These are phyloP conservation scores for Phytopythium vexans DNA, from an alignment of 352 stramenopile genomes.

Conservation along the genomic window DNA sequence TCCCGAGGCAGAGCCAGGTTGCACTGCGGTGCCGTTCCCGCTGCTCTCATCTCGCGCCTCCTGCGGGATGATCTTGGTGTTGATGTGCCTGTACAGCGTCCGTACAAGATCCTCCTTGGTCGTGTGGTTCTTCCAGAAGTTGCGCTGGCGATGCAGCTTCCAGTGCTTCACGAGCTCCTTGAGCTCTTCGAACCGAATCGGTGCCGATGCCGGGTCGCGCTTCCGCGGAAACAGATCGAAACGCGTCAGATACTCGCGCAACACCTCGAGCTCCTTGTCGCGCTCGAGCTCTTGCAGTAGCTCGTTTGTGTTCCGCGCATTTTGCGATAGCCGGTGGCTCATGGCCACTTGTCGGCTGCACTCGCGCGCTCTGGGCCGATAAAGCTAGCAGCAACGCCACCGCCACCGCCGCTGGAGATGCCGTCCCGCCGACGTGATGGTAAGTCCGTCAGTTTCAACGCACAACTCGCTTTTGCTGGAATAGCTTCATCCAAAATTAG, in stretches of 20 bases:
- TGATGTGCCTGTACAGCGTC: conserved; percentile 85
- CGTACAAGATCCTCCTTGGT: conserved; percentile 87
- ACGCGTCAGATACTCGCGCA: conserved; percentile 80
- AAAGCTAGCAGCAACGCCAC: too few species aligned
- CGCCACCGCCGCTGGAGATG: too few species aligned
- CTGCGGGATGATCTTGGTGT: conserved; percentile 79
- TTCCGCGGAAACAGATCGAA: conserved; percentile 77
- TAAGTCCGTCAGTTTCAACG: too few species aligned
- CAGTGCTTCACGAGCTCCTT: conserved; percentile 89
- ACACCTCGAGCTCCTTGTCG: conserved; percentile 83
- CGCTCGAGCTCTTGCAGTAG: conserved; percentile 82
- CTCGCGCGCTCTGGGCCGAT: background rate
- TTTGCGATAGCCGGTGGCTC: conserved; percentile 82
- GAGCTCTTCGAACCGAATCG: conserved; percentile 89
- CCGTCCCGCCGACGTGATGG: too few species aligned
- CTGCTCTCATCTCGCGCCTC: conserved; percentile 48
- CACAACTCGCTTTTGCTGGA: background rate
- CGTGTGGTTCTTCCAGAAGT: conserved; percentile 90
- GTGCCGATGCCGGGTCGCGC: conserved; percentile 64
- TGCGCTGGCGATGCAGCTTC: conserved; percentile 87
- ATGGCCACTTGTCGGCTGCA: conserved; percentile 19
- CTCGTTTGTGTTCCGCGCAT: conserved; percentile 77
- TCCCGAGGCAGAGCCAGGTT: too few species aligned
- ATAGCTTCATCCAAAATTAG: background rate
- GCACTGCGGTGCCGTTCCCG: background rate